Evolutionary conservation across 1,284 basidiomycete genomes (phyloP).

Genomic region (Cryptococcus amylolentus): DNA sequence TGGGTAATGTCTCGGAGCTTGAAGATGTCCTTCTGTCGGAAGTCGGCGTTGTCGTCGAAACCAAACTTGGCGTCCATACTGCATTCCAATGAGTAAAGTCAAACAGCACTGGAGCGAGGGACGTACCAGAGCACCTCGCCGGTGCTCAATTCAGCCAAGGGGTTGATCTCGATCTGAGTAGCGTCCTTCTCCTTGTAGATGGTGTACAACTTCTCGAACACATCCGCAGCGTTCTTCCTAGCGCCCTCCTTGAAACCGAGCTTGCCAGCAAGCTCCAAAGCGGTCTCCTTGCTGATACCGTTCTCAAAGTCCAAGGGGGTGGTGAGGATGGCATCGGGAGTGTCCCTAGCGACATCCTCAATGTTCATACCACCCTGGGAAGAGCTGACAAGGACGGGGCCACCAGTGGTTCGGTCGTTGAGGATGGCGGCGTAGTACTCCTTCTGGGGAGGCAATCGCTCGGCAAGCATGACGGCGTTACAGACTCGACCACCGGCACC

Average conservation of each 20-base stretch:
- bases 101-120: neutral
- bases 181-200: conserved; percentile 99
- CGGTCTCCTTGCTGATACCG: conserved; percentile 72
- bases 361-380: conserved; percentile 97
- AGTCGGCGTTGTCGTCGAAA: conserved; percentile 99
- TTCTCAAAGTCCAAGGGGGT: conserved; percentile 85
- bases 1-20: conserved; percentile 86
- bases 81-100: neutral
- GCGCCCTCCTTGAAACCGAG: conserved; percentile 81
- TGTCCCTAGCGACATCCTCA: conserved; percentile 98
- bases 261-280: conserved; percentile 76
- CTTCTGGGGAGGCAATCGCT: conserved; percentile 87
- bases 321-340: conserved; percentile 93
- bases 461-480: conserved; percentile 98
- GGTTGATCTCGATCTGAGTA: conserved; percentile 99
- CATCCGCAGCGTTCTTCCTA: conserved; percentile 80
- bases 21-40: conserved; percentile 92
- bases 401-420: conserved; percentile 86
- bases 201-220: conserved; percentile 91
- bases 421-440: conserved; percentile 98
- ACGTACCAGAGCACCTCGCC: conserved; percentile 87
- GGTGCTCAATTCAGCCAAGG: conserved; percentile 90
- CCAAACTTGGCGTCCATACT: conserved; percentile 99
- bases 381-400: conserved; percentile 91
- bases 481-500: conserved; percentile 88